These are phyloP conservation scores for Aquilaria sinensis DNA, from an alignment of 345 rosid genomes.

Conservation along the genomic window DNA sequence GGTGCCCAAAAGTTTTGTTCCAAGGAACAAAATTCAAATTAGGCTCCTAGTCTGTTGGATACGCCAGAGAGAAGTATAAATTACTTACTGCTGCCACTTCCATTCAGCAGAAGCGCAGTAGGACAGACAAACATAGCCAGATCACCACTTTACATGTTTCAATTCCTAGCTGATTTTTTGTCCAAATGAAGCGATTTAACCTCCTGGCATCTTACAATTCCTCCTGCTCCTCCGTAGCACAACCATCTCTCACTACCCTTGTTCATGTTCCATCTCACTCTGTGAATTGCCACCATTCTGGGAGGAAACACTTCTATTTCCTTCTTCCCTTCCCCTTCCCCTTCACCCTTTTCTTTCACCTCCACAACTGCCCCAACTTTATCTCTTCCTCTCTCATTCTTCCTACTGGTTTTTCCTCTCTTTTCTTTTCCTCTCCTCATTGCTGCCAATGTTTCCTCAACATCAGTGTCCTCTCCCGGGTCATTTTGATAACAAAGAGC, in stretches of 20 bases:
- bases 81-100: too few species aligned
- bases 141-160: too few species aligned
- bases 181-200: conserved; percentile 20
- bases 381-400: conserved; percentile 19
- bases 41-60: too few species aligned
- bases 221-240: conserved; percentile 84
- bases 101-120: too few species aligned
- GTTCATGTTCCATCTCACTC: conserved; percentile 86
- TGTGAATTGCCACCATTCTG: conserved; percentile 60
- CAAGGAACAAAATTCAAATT: too few species aligned
- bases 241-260: conserved; percentile 85
- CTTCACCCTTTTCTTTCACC: conserved; percentile 19
- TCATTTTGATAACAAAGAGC: conserved; percentile 43
- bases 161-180: conserved; percentile 16
- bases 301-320: conserved; percentile 37
- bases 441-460: conserved; percentile 30
- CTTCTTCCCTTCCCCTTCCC: conserved; percentile 1
- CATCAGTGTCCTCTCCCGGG: conserved; percentile 32
- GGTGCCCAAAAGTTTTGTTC: too few species aligned
- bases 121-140: too few species aligned
- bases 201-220: conserved; percentile 76
- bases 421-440: conserved; percentile 22
- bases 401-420: not conserved
- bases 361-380: conserved; percentile 9
- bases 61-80: too few species aligned